Conservation (phyloP, 768 basidiomycete species). For the Butyriboletus loyo region DNA sequence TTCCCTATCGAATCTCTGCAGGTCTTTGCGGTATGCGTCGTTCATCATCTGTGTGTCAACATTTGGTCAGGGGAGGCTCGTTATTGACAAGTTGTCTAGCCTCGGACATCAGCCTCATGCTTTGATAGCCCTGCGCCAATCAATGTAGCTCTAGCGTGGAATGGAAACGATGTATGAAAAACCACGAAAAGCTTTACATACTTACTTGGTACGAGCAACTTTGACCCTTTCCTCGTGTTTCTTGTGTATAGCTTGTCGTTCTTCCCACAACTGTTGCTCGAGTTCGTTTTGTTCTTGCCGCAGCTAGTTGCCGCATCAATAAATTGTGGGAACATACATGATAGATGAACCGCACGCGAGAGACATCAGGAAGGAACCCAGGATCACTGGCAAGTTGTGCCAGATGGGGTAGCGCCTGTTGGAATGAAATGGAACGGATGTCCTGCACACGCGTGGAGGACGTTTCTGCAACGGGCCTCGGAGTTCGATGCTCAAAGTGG, state of each 20-base stretch:
- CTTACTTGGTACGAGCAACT: constrained; percentile 64
- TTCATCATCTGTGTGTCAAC: constrained; percentile 55
- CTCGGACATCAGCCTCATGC: constrained; percentile 50
- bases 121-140: constrained; percentile 63
- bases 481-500: constrained; percentile 10
- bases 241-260: constrained; percentile 56
- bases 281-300: constrained; percentile 68
- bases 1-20: constrained; percentile 66
- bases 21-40: constrained; percentile 59
- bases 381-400: constrained; percentile 56
- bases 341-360: constrained; percentile 42
- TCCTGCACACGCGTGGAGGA: constrained; percentile 30
- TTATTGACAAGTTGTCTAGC: constrained; percentile 4
- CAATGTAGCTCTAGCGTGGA: constrained; percentile 54
- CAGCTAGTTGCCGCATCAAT: constrained; percentile 43
- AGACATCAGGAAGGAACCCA: constrained; percentile 46
- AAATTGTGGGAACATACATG: neutral
- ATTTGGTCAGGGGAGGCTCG: constrained; percentile 10
- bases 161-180: constrained; percentile 1
- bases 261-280: constrained; percentile 67
- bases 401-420: constrained; percentile 67
- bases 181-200: constrained; percentile 1
- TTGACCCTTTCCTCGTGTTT: constrained; percentile 73
- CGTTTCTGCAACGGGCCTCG: constrained; percentile 6
- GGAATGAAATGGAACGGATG: constrained; percentile 54